phyloP scores from a whole-genome alignment of 768 basidiomycete genomes.

The Baorangia bicolor region DNA sequence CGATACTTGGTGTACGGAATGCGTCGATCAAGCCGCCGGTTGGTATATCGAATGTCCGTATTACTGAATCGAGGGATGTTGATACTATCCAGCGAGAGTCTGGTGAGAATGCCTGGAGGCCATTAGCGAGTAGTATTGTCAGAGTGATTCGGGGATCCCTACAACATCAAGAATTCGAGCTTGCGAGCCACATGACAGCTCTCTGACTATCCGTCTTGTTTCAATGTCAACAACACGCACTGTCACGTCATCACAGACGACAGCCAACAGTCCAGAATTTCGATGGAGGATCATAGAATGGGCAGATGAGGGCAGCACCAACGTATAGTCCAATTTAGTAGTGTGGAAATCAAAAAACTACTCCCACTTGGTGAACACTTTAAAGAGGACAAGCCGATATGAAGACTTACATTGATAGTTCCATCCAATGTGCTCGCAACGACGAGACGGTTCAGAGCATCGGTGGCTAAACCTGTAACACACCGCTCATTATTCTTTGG shows the following conservation, averaged over 20 bases:
- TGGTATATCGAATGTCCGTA: slow-evolving; percentile 95
- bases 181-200: slow-evolving; percentile 72
- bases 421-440: slow-evolving; percentile 89
- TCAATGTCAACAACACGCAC: slow-evolving; percentile 91
- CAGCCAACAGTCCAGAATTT: slow-evolving; percentile 81
- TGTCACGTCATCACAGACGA: slow-evolving; percentile 81
- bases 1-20: slow-evolving; percentile 83
- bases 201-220: slow-evolving; percentile 83
- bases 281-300: slow-evolving; percentile 75
- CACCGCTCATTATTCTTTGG: slow-evolving; percentile 46
- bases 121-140: slow-evolving; percentile 1
- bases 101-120: slow-evolving; percentile 80
- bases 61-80: slow-evolving; percentile 85
- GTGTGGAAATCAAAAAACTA: slow-evolving; percentile 98
- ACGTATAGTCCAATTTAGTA: slow-evolving; percentile 64
- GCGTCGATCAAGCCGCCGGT: slow-evolving; percentile 91
- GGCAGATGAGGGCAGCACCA: slow-evolving; percentile 66
- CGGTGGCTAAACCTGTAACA: slow-evolving; percentile 82
- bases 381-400: neutral
- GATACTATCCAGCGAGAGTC: slow-evolving; percentile 93
- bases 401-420: slow-evolving; percentile 70
- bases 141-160: slow-evolving; percentile 28
- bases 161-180: slow-evolving; percentile 90
- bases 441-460: slow-evolving; percentile 77
- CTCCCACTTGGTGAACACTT: neutral